phyloP scores from a whole-genome alignment of 1,139 yeast genomes.

The Taphrina sp. region DNA sequence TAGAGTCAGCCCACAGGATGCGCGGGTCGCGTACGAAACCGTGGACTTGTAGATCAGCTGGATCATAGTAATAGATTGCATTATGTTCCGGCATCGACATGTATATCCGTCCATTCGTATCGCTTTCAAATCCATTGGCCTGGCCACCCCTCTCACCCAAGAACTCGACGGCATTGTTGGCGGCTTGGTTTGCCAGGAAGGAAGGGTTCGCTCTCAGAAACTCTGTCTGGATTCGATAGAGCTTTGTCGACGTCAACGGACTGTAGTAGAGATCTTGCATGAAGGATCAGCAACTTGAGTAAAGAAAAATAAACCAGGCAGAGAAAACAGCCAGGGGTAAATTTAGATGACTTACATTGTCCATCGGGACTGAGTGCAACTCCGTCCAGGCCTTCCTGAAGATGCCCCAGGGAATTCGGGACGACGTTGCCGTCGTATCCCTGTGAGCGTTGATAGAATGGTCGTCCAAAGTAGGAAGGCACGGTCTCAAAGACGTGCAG shows the following conservation, averaged over 20 bases:
- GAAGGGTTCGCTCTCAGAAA: background rate
- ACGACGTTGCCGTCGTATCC: slow-evolving; percentile 1
- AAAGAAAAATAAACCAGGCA: no score
- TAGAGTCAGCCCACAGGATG: slow-evolving; percentile 3
- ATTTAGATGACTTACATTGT: background rate
- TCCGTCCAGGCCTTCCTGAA: slow-evolving; percentile 1
- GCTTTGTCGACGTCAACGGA: background rate
- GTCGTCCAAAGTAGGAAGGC: background rate
- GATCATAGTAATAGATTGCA: background rate
- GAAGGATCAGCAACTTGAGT: no score
- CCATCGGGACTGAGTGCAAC: slow-evolving; percentile 1
- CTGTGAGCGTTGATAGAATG: background rate
- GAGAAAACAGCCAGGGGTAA: no score
- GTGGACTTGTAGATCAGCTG: background rate
- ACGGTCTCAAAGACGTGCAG: background rate
- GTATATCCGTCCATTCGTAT: background rate
- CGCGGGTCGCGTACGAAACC: slow-evolving; percentile 3
- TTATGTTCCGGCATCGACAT: background rate
- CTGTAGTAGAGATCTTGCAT: background rate
- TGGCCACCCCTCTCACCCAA: background rate
- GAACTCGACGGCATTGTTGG: background rate
- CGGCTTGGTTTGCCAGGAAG: background rate
- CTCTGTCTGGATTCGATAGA: background rate
- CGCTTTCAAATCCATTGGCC: background rate
- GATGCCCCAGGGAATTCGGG: background rate